Base-by-base conservation (phyloP, 768 basidiomycete genomes). In the Tricholoma flavovirens region DNA sequence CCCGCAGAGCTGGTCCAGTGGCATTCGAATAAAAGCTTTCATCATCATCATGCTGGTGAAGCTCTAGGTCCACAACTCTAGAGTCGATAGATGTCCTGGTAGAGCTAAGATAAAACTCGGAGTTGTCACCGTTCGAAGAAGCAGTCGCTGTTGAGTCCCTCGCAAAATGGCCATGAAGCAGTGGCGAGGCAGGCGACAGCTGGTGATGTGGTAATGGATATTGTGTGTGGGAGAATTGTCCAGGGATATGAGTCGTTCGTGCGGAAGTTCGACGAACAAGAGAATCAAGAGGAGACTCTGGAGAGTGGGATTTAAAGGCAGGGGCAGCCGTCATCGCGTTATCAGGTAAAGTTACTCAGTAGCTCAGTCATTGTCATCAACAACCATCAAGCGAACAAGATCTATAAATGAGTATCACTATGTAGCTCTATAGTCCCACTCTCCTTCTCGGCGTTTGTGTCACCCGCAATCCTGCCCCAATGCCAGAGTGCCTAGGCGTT, bases 381-480 rank as follows among this genome's bases (percentile, higher is more conserved):
- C 14, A 26, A 46, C 11, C 6, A 24, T 46, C 24, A 15, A 24
- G 22, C 5, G 14, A 46, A 24, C 45, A 14, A 24, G 45, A 45
- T 46, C 45, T 46, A 17, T n/a, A 6, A 24, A 22, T 24, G 19
- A 22, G 26, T 30, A 48, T 32, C 7, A 8, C 6, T 11, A 30
- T 6, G 8, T 49, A 26, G 24, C 8, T 26, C 66, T 73, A 91
- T 62, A 93, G 83, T 24, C 90, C 91, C 26, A 80, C 80, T 60
- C 78, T 76, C 59, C 86, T 78, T 60, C 86, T 73, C n/a, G 90
- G 90, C 26, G 91, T 93, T 67, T 88, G 88, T 2, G 77, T 77
- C 29, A 87, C 75, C 50, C 88, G 77, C 17, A 80, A 69, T 24
- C 83, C 83, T 24, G 83, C 81, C 22, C 84, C 84, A 63, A 84